These are phyloP conservation scores for Debaryomyces maramus DNA, from an alignment of 805 yeast genomes.

Conservation along the genomic window DNA sequence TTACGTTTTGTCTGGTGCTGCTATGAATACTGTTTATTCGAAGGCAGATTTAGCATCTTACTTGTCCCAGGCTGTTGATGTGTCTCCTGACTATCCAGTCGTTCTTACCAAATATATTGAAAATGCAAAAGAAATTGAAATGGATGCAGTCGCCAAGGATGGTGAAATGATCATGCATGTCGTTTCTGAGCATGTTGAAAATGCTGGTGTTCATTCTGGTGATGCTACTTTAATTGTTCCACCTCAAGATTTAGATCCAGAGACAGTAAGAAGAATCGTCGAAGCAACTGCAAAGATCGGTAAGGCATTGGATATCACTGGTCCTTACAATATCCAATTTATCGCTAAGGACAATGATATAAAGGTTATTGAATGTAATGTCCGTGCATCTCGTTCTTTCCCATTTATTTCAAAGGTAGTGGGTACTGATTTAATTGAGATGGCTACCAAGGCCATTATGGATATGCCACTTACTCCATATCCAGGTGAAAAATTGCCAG, in stretches of 20 bases:
- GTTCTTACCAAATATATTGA: constrained; percentile 96
- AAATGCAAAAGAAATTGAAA: constrained; percentile 95
- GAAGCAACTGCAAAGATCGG: constrained; percentile 97
- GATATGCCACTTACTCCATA: constrained; percentile 86
- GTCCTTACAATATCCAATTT: constrained; percentile 96
- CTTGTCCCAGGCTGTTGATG: constrained; percentile 92
- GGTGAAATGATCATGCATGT: constrained; percentile 96
- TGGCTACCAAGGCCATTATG: constrained; percentile 95
- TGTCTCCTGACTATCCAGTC: constrained; percentile 96
- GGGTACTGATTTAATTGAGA: constrained; percentile 92
- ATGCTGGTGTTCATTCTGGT: constrained; percentile 99
- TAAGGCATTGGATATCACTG: constrained; percentile 90
- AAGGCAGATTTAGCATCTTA: constrained; percentile 84
- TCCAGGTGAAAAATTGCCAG: constrained; percentile 86
- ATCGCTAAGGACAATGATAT: constrained; percentile 94
- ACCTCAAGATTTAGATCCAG: constrained; percentile 91
- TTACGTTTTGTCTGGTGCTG: constrained; percentile 96
- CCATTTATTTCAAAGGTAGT: constrained; percentile 98
- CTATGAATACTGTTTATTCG: constrained; percentile 95
- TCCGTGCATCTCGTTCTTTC: constrained; percentile 98
- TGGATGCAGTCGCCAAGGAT: constrained; percentile 96
- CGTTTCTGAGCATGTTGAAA: constrained; percentile 97
- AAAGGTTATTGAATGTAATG: constrained; percentile 98
- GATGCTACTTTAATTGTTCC: constrained; percentile 98
- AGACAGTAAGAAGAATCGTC: constrained; percentile 86